Conservation (phyloP, 2,329 filamentous ascomycete species). For the Elsinoe australis region DNA sequence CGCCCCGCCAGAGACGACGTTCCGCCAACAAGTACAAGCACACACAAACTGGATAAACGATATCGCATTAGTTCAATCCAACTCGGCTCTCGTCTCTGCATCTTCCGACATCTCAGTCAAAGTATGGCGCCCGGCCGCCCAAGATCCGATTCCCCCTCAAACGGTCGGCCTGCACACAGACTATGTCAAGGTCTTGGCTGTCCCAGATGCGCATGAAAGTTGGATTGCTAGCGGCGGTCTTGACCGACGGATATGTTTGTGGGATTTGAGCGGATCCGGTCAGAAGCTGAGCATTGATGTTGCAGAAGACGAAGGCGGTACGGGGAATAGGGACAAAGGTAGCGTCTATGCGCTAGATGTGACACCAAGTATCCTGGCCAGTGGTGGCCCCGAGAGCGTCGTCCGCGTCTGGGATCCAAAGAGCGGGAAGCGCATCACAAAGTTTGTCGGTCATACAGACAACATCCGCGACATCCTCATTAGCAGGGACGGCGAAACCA, state of each 20-base stretch:
- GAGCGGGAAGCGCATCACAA: constrained; percentile 83
- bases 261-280: constrained; percentile 84
- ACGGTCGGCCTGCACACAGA: constrained; percentile 90
- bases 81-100: constrained; percentile 73
- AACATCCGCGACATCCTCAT: constrained; percentile 87
- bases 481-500: constrained; percentile 78
- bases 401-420: constrained; percentile 87
- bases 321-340: constrained; percentile 70
- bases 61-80: constrained; percentile 70
- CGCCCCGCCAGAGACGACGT: constrained; percentile 41
- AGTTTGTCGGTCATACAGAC: constrained; percentile 93
- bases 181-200: constrained; percentile 90
- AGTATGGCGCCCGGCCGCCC: constrained; percentile 71
- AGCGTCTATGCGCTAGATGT: constrained; percentile 87
- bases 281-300: constrained; percentile 82
- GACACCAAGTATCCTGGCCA: constrained; percentile 73
- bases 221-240: constrained; percentile 94
- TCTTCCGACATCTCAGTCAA: constrained; percentile 94
- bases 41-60: constrained; percentile 98
- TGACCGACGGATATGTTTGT: constrained; percentile 84
- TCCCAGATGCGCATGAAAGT: constrained; percentile 59
- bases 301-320: constrained; percentile 66
- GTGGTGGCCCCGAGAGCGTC: constrained; percentile 87
- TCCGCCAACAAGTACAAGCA: constrained; percentile 61
- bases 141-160: constrained; percentile 56